These are phyloP conservation scores for Microcyclosporella mali DNA, from an alignment of 2,329 filamentous ascomycete genomes.

Conservation along the genomic window DNA sequence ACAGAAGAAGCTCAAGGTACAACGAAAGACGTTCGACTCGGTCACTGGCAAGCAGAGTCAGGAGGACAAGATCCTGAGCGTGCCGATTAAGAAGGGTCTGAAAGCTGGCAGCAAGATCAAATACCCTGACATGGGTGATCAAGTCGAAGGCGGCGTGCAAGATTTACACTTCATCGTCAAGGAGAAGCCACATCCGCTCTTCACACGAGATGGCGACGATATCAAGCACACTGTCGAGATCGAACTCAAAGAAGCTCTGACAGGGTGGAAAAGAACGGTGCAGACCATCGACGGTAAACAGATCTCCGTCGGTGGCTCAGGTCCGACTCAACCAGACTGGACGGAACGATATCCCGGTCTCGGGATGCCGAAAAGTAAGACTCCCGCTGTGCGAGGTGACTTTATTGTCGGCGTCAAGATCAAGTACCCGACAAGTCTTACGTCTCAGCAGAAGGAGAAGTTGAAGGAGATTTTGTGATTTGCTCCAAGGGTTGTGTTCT, in stretches of 20 bases:
- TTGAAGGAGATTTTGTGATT: constrained; percentile 69
- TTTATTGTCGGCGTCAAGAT: constrained; percentile 88
- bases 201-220: constrained; percentile 82
- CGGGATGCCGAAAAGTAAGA: constrained; percentile 96
- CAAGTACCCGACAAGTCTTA: constrained; percentile 78
- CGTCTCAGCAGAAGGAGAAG: constrained; percentile 68
- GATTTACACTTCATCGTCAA: constrained; percentile 92
- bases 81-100: constrained; percentile 90
- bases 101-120: constrained; percentile 99
- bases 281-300: constrained; percentile 89
- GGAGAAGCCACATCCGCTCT: constrained; percentile 86
- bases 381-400: constrained; percentile 74
- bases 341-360: constrained; percentile 73
- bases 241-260: constrained; percentile 86
- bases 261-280: constrained; percentile 88
- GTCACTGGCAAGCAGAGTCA: constrained; percentile 73
- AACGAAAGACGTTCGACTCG: constrained; percentile 85
- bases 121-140: constrained; percentile 94
- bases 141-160: constrained; percentile 91
- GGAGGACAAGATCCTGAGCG: constrained; percentile 85
- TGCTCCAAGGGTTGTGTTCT: constrained; percentile 3
- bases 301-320: constrained; percentile 68
- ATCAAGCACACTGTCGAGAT: constrained; percentile 72
- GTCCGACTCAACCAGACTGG: constrained; percentile 79
- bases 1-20: constrained; percentile 97